phyloP scores from a whole-genome alignment of 139 green algal genomes.

The Yamagishiella unicocca region DNA sequence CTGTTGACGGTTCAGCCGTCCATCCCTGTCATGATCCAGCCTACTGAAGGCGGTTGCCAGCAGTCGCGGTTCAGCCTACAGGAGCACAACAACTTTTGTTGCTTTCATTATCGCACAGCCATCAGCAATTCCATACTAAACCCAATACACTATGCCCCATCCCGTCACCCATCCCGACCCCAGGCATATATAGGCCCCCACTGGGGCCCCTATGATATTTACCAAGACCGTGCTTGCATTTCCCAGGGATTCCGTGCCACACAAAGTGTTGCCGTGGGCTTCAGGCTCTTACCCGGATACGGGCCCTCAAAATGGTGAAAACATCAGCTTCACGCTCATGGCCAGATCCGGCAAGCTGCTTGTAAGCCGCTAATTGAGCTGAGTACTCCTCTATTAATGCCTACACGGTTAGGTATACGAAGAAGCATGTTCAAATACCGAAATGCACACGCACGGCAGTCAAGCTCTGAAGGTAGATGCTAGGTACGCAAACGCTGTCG shows the following conservation, averaged over 20 bases:
- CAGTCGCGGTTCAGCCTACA: background rate
- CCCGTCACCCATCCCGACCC: too few relatives aligned
- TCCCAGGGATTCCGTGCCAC: too few relatives aligned
- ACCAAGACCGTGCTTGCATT: too few relatives aligned
- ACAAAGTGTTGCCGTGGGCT: background rate
- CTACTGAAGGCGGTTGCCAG: background rate
- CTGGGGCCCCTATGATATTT: too few relatives aligned
- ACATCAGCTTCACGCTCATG: background rate
- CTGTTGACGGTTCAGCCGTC: background rate
- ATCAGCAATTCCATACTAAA: too few relatives aligned
- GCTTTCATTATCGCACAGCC: too few relatives aligned
- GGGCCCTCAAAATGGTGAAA: slow-evolving; percentile 8
- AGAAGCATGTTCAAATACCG: too few relatives aligned
- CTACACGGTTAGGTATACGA: too few relatives aligned
- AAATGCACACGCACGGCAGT: too few relatives aligned
- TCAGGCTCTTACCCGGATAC: background rate
- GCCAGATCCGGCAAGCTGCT: background rate
- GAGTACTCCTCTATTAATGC: background rate
- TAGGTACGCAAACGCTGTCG: too few relatives aligned
- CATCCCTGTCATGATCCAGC: slow-evolving; percentile 24
- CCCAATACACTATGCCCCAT: too few relatives aligned
- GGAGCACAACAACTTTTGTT: background rate
- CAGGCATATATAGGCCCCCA: background rate
- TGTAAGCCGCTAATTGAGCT: background rate
- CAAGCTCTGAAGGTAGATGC: too few relatives aligned